Conservation (phyloP, 805 yeast species). For the Spathaspora girioi region DNA sequence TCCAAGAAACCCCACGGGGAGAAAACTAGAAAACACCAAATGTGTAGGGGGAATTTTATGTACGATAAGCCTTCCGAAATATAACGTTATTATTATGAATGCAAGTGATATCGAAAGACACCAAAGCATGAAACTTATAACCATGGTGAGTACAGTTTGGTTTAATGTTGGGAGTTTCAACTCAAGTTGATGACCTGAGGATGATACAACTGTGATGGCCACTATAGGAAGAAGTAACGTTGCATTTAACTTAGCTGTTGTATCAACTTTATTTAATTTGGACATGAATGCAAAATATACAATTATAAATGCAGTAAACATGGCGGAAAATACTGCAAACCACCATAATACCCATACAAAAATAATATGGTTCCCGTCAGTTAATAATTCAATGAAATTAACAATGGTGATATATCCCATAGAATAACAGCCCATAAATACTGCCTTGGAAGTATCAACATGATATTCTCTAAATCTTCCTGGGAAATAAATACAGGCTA, state of each 20-base stretch:
- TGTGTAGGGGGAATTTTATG: conserved; percentile 56
- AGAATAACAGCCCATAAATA: conserved; percentile 73
- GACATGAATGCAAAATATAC: conserved; percentile 46
- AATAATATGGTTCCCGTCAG: conserved; percentile 3
- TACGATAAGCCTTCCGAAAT: conserved; percentile 56
- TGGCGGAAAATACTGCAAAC: conserved; percentile 53
- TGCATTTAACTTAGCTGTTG: conserved; percentile 40
- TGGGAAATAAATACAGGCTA: conserved; percentile 40
- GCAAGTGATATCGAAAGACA: conserved; percentile 65
- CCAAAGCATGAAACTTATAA: conserved; percentile 60
- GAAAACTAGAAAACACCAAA: conserved; percentile 60
- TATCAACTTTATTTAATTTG: conserved; percentile 23
- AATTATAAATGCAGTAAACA: conserved; percentile 59
- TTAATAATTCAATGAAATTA: conserved; percentile 46
- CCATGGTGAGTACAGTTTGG: conserved; percentile 49
- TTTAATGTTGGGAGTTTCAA: conserved; percentile 36
- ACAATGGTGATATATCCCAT: conserved; percentile 76
- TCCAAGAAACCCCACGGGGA: conserved; percentile 82
- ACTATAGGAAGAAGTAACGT: conserved; percentile 73
- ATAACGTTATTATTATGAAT: conserved; percentile 50
- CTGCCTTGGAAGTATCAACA: conserved; percentile 42
- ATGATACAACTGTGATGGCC: conserved; percentile 69
- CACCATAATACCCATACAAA: conserved; percentile 64
- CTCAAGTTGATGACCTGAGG: conserved; percentile 61
- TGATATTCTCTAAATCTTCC: conserved; percentile 13